Evolutionary conservation across 345 rosid genomes (phyloP).

Genomic region (Passiflora organensis): DNA sequence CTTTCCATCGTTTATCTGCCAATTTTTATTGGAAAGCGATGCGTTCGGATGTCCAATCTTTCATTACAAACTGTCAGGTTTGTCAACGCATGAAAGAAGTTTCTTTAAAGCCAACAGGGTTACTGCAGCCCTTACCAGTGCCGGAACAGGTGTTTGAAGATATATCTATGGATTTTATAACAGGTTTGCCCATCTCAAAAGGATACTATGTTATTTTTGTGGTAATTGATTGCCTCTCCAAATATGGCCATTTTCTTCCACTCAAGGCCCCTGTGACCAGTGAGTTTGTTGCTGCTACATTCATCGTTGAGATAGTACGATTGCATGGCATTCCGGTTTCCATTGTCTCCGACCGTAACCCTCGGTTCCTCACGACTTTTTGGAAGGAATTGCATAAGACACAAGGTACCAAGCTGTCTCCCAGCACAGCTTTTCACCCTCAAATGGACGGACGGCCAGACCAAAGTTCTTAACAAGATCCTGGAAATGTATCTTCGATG

Average conservation of each 20-base stretch:
- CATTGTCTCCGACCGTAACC: neutral
- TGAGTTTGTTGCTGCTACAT: neutral
- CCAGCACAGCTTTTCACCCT: neutral
- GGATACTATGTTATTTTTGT: neutral
- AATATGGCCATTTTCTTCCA: neutral
- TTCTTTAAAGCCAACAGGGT: neutral
- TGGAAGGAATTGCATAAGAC: too few relatives aligned
- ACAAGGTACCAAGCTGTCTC: too few relatives aligned
- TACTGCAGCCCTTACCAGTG: neutral
- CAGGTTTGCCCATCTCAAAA: neutral
- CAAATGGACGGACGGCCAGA: neutral
- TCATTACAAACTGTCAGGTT: neutral
- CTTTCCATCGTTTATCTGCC: neutral
- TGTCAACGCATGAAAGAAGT: neutral
- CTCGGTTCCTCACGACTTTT: neutral
- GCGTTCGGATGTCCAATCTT: neutral
- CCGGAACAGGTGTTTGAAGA: neutral
- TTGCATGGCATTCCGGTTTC: neutral
- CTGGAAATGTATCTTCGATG: neutral
- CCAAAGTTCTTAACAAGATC: neutral
- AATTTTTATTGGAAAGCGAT: neutral
- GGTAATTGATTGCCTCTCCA: neutral
- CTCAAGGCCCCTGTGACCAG: neutral
- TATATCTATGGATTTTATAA: neutral
- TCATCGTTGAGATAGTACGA: neutral